phyloP scores from a whole-genome alignment of 2,329 filamentous ascomycete genomes.

The Corinectria fuckeliana region DNA sequence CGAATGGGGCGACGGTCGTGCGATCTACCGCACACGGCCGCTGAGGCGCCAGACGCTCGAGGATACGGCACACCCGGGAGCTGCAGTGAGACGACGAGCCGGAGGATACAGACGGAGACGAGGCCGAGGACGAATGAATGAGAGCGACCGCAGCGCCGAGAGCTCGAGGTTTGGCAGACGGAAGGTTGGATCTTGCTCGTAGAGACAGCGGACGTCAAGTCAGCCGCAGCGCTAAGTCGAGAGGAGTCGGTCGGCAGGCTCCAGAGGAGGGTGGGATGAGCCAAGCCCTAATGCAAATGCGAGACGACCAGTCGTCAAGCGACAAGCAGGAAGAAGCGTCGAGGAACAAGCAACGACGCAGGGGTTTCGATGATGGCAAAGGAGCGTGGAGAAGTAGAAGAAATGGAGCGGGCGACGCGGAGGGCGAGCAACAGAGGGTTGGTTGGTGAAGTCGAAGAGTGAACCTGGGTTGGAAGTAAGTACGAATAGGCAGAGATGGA shows the following conservation, averaged over 20 bases:
- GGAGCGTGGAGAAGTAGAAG: constrained; percentile 39
- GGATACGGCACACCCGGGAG: constrained; percentile 28
- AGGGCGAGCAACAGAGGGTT: constrained; percentile 33
- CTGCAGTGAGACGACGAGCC: constrained; percentile 29
- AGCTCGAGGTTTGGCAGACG: constrained; percentile 19
- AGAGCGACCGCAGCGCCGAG: constrained; percentile 25
- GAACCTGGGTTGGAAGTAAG: constrained; percentile 21
- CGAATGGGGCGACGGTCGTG: constrained; percentile 36
- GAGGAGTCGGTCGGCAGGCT: constrained; percentile 23
- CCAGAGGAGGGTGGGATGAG: constrained; percentile 36
- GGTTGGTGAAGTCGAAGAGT: constrained; percentile 29
- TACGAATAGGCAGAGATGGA: constrained; percentile 20
- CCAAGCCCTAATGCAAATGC: constrained; percentile 41
- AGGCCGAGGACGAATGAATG: constrained; percentile 4
- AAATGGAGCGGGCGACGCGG: constrained; percentile 22
- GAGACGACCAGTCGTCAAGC: constrained; percentile 42
- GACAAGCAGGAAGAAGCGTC: constrained; percentile 31
- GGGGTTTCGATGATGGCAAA: constrained; percentile 26
- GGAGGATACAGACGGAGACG: constrained; percentile 18
- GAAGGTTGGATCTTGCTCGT: constrained; percentile 20
- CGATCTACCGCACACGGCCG: constrained; percentile 41
- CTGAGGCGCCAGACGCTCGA: constrained; percentile 35
- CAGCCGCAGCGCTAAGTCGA: constrained; percentile 36
- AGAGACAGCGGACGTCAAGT: constrained; percentile 36
- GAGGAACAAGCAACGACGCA: constrained; percentile 15